Percentiles rank a stretch among this genome's conserved stretches.
Conservation (phyloP, 768 basidiomycete genomes). For the Galerina marginata region DNA sequence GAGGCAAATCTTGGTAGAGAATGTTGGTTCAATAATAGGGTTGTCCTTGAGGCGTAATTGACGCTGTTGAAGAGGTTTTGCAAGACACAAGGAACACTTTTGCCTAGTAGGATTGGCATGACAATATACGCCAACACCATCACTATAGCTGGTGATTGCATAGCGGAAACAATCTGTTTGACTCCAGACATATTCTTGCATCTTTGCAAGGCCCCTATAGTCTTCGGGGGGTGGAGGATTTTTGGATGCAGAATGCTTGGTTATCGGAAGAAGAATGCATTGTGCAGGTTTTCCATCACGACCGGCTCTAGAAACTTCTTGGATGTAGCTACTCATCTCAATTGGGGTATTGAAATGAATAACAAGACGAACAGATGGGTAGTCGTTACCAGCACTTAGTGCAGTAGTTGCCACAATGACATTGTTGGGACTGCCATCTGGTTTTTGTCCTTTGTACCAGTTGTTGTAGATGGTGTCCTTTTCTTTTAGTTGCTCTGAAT, state of each 20-base stretch:
- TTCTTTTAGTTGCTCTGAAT: too few species aligned
- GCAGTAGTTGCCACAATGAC: constrained; percentile 29
- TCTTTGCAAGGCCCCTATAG: too few species aligned
- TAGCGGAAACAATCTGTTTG: constrained; percentile 1
- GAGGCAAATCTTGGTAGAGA: too few species aligned
- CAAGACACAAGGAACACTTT: too few species aligned
- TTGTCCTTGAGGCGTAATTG: too few species aligned
- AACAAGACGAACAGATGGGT: constrained; percentile 24
- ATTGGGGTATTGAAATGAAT: constrained; percentile 18
- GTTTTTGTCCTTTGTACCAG: constrained; percentile 15
- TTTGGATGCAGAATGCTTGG: background rate
- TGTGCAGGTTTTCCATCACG: constrained; percentile 13
- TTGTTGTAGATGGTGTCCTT: background rate
- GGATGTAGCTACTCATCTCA: constrained; percentile 25
- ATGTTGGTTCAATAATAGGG: too few species aligned
- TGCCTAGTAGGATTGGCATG: too few species aligned
- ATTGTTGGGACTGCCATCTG: too few species aligned
- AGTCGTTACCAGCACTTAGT: constrained; percentile 33
- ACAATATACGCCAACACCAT: constrained; percentile 1
- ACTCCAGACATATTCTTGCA: background rate
- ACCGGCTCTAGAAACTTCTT: constrained; percentile 26
- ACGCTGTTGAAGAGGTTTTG: too few species aligned
- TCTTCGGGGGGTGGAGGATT: too few species aligned
- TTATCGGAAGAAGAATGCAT: constrained; percentile 12
- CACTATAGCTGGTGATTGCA: constrained; percentile 7